Conservation (phyloP, 805 yeast species). For the Hanseniaspora nectarophila region DNA sequence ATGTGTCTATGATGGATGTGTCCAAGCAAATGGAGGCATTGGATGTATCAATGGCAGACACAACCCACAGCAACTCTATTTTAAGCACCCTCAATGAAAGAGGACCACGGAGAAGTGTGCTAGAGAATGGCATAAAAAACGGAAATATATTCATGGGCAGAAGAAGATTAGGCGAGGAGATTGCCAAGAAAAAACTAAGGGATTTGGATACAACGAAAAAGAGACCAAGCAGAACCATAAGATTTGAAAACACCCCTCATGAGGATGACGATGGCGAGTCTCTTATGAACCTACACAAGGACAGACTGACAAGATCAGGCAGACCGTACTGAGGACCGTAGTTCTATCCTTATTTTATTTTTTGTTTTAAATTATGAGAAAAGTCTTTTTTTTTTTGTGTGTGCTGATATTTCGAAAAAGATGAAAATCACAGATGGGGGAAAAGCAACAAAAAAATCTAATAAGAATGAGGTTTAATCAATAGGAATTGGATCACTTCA, state of each 20-base stretch:
- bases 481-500: too few species aligned
- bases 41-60: slow-evolving; percentile 18
- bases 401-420: not conserved
- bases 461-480: not conserved
- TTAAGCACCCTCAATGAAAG: not conserved
- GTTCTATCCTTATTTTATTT: too few species aligned
- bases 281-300: slow-evolving; percentile 1
- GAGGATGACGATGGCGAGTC: slow-evolving; percentile 13
- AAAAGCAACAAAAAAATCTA: not conserved
- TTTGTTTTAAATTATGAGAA: not conserved
- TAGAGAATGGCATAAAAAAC: not conserved
- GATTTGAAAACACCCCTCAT: slow-evolving; percentile 12
- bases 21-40: slow-evolving; percentile 30
- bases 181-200: not conserved
- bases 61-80: not conserved
- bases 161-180: not conserved
- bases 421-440: not conserved
- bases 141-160: slow-evolving; percentile 12
- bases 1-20: slow-evolving; percentile 30
- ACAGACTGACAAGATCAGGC: slow-evolving; percentile 10
- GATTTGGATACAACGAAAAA: not conserved
- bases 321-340: slow-evolving; percentile 10
- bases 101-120: not conserved
- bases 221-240: not conserved
- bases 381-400: not conserved